A percentile compares a stretch with the other conserved stretches of the same genome.
Evolutionary conservation across 805 yeast species (phyloP).

Genomic region (Saitoella complicata): DNA sequence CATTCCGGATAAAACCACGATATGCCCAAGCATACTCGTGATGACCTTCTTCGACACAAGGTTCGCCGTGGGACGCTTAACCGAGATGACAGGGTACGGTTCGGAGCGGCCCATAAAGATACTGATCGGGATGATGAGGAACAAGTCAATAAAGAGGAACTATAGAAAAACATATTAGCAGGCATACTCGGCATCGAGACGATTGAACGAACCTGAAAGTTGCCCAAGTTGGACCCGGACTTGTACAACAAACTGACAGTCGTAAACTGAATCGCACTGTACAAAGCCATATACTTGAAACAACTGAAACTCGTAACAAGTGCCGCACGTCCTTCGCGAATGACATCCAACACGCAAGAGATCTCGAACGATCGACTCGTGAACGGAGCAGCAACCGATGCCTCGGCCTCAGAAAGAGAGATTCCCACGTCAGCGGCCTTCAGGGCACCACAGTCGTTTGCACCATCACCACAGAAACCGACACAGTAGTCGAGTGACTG

Average conservation of each 20-base stretch:
- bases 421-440: constrained; percentile 97
- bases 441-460: constrained; percentile 96
- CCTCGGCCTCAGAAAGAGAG: constrained; percentile 92
- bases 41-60: constrained; percentile 77
- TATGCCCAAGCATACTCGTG: constrained; percentile 67
- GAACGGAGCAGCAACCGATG: constrained; percentile 97
- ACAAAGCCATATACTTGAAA: constrained; percentile 93
- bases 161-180: neutral
- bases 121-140: constrained; percentile 84
- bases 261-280: constrained; percentile 89
- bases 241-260: constrained; percentile 73
- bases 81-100: constrained; percentile 44
- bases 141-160: constrained; percentile 80
- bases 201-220: constrained; percentile 45
- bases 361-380: constrained; percentile 83
- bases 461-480: constrained; percentile 98
- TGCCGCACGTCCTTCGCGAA: constrained; percentile 88
- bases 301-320: constrained; percentile 91
- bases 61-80: constrained; percentile 85
- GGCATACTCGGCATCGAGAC: neutral
- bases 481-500: constrained; percentile 79
- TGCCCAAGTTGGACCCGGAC: constrained; percentile 86
- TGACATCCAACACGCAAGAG: constrained; percentile 79
- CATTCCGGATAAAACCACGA: constrained; percentile 42
- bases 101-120: constrained; percentile 94